Percentiles rank a stretch among this genome's conserved stretches.
These are phyloP conservation scores for Pyrus bretschneideri DNA, from an alignment of 306 rosid species.

Conservation along the genomic window DNA sequence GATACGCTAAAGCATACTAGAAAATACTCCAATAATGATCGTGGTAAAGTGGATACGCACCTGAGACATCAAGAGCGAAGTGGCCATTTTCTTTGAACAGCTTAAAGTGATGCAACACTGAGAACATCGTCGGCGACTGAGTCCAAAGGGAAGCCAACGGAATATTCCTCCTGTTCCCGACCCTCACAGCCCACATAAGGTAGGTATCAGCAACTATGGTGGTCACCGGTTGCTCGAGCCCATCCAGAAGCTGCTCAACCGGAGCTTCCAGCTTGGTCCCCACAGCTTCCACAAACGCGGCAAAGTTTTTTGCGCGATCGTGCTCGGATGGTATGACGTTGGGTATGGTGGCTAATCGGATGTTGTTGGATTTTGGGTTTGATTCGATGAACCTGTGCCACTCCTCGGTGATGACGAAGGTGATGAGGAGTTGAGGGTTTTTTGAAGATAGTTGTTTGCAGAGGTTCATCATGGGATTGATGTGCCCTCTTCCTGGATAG, in stretches of 20 bases:
- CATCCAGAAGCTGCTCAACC: constrained; percentile 21
- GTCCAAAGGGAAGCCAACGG: constrained; percentile 44
- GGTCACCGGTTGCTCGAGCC: constrained; percentile 15
- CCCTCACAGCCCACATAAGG: constrained; percentile 4
- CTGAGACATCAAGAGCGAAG: too few species aligned
- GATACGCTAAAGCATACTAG: too few species aligned
- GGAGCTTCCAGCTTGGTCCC: constrained; percentile 40
- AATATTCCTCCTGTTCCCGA: constrained; percentile 33
- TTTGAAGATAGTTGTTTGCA: constrained; percentile 25
- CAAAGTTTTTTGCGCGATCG: constrained; percentile 23
- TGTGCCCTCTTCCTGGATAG: constrained; percentile 18
- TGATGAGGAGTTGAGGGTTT: constrained; percentile 22
- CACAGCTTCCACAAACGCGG: constrained; percentile 40
- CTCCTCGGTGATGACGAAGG: constrained; percentile 42
- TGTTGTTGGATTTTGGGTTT: constrained; percentile 21
- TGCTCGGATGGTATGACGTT: constrained; percentile 45
- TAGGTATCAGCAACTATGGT: constrained; percentile 13
- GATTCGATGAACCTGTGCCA: constrained; percentile 32
- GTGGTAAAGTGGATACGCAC: too few species aligned
- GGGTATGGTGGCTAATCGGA: constrained; percentile 27
- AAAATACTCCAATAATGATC: too few species aligned
- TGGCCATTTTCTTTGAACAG: neutral
- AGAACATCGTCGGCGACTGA: constrained; percentile 21
- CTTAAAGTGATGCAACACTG: constrained; percentile 9
- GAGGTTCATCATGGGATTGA: constrained; percentile 57